phyloP scores from a whole-genome alignment of 306 rosid genomes.

The Quercus gilva region DNA sequence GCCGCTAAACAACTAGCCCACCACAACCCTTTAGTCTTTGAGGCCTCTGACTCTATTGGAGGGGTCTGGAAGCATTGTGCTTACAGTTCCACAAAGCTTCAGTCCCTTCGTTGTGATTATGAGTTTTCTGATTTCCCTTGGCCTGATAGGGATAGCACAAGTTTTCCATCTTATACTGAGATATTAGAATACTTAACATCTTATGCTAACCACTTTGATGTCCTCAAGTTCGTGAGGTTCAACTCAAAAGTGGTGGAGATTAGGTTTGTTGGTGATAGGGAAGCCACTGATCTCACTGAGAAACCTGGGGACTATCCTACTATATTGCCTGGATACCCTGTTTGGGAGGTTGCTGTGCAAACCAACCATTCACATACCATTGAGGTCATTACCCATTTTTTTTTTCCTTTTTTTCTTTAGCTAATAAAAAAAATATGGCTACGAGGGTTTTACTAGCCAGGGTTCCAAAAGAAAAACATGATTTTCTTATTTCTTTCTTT shows the following conservation, averaged over 20 bases:
- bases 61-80: conserved; percentile 87
- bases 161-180: conserved; percentile 52
- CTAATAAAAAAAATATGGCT: too few species aligned
- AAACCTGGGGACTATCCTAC: conserved; percentile 19
- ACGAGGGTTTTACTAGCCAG: background rate
- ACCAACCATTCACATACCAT: conserved; percentile 37
- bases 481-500: background rate
- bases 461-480: conserved; percentile 5
- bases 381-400: conserved; percentile 47
- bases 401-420: background rate
- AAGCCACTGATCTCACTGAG: conserved; percentile 4
- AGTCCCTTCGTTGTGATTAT: conserved; percentile 55
- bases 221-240: conserved; percentile 51
- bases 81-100: conserved; percentile 65
- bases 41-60: conserved; percentile 70
- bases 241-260: conserved; percentile 63
- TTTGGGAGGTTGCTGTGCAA: conserved; percentile 72
- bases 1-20: conserved; percentile 65
- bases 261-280: conserved; percentile 36
- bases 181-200: conserved; percentile 50
- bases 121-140: conserved; percentile 85
- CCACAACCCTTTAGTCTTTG: conserved; percentile 63
- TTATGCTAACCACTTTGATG: conserved; percentile 64
- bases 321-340: conserved; percentile 34
- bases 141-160: conserved; percentile 44